Percentiles rank a stretch among this genome's conserved stretches.
These are phyloP conservation scores for Neoboletus brunneissimus DNA, from an alignment of 768 basidiomycete genomes.

Conservation along the genomic window DNA sequence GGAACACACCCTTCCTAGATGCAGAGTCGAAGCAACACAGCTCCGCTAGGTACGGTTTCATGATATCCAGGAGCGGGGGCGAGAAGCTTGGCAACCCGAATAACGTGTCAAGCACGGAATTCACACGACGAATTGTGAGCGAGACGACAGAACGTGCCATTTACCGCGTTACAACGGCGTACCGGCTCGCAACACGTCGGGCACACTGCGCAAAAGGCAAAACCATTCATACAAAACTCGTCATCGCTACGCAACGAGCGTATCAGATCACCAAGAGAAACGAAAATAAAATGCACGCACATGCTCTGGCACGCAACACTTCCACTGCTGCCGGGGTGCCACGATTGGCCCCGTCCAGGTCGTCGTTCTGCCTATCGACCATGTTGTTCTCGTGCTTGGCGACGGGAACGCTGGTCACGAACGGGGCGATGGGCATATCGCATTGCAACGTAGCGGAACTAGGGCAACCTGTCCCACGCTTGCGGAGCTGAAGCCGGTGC, in stretches of 20 bases:
- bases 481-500: too few relatives aligned
- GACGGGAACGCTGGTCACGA: too few relatives aligned
- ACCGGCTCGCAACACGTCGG: neutral
- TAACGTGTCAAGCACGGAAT: neutral
- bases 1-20: neutral
- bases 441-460: too few relatives aligned
- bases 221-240: too few relatives aligned
- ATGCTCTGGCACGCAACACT: neutral
- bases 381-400: neutral
- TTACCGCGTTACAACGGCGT: too few relatives aligned
- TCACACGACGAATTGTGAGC: too few relatives aligned
- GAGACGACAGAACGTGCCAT: neutral
- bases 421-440: too few relatives aligned
- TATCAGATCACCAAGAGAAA: neutral
- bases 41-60: neutral
- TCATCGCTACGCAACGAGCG: neutral
- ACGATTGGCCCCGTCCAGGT: neutral
- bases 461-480: too few relatives aligned
- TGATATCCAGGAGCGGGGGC: too few relatives aligned
- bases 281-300: neutral
- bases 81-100: neutral
- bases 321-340: neutral
- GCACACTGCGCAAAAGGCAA: neutral
- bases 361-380: neutral
- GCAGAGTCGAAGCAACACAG: neutral